phyloP scores from a whole-genome alignment of 2,329 filamentous ascomycete species.

The Pseudocercospora eumusae region DNA sequence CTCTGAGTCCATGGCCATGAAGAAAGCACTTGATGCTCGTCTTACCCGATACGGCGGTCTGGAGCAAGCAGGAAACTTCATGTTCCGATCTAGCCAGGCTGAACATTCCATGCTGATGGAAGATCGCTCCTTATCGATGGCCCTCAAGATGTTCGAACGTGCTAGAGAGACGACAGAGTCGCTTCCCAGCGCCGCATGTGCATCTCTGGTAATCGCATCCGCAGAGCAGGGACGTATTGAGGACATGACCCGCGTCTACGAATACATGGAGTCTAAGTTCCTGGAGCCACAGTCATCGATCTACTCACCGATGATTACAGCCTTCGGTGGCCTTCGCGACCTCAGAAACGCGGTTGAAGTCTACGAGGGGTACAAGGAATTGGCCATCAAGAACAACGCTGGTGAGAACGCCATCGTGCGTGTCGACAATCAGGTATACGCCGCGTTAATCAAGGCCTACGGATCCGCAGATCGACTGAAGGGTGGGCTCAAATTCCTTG shows the following conservation, averaged over 20 bases:
- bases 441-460: slow-evolving; percentile 88
- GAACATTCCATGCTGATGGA: slow-evolving; percentile 84
- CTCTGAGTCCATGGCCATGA: slow-evolving; percentile 72
- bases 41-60: slow-evolving; percentile 81
- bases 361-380: slow-evolving; percentile 89
- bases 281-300: slow-evolving; percentile 75
- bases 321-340: slow-evolving; percentile 80
- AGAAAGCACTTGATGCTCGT: slow-evolving; percentile 75
- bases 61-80: slow-evolving; percentile 80
- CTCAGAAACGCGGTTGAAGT: slow-evolving; percentile 86
- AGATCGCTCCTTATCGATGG: slow-evolving; percentile 82
- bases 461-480: slow-evolving; percentile 76
- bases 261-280: slow-evolving; percentile 81
- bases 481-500: slow-evolving; percentile 81
- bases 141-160: slow-evolving; percentile 79
- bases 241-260: slow-evolving; percentile 88
- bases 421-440: slow-evolving; percentile 82
- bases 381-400: slow-evolving; percentile 81
- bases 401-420: slow-evolving; percentile 69
- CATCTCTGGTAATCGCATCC: slow-evolving; percentile 81
- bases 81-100: slow-evolving; percentile 83
- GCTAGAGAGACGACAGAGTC: slow-evolving; percentile 63
- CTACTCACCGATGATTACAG: slow-evolving; percentile 93
- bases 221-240: slow-evolving; percentile 76
- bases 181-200: slow-evolving; percentile 82